Evolutionary conservation across 441 rosid species (phyloP).

Genomic region (Mallotus japonicus): DNA sequence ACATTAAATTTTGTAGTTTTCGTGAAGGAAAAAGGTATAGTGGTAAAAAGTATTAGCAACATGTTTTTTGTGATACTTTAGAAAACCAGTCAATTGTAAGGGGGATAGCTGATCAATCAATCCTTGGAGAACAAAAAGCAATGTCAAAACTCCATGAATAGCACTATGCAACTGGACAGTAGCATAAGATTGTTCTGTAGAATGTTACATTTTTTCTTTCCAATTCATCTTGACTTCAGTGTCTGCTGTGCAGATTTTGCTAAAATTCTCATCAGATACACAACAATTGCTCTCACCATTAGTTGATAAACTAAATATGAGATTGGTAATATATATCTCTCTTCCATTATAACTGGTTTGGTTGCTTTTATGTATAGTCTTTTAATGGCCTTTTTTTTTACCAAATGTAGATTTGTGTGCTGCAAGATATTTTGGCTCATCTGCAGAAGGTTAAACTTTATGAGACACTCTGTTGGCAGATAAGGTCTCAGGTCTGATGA

Average conservation of each 20-base stretch:
- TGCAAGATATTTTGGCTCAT: conserved; percentile 55
- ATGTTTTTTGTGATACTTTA: neutral
- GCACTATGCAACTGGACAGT: neutral
- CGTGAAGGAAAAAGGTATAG: neutral
- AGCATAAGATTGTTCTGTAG: neutral
- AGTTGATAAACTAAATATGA: conserved; percentile 45
- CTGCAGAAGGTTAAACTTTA: conserved; percentile 51
- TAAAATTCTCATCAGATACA: conserved; percentile 46
- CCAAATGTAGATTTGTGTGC: conserved; percentile 48
- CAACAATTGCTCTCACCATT: conserved; percentile 49
- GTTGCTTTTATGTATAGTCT: neutral
- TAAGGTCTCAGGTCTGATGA: conserved; percentile 61
- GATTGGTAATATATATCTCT: conserved; percentile 39
- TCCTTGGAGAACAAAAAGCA: neutral
- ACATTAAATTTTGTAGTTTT: neutral
- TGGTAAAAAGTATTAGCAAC: neutral
- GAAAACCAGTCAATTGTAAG: neutral
- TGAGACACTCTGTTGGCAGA: conserved; percentile 52
- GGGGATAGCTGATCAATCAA: neutral
- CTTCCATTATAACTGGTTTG: conserved; percentile 14
- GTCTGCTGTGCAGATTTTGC: conserved; percentile 53
- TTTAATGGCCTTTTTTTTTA: conserved; percentile 25
- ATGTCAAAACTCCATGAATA: neutral
- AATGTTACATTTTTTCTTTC: neutral
- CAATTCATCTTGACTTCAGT: neutral